phyloP scores from a whole-genome alignment of 2,329 filamentous ascomycete species.

The Paecilomyces fulvus region DNA sequence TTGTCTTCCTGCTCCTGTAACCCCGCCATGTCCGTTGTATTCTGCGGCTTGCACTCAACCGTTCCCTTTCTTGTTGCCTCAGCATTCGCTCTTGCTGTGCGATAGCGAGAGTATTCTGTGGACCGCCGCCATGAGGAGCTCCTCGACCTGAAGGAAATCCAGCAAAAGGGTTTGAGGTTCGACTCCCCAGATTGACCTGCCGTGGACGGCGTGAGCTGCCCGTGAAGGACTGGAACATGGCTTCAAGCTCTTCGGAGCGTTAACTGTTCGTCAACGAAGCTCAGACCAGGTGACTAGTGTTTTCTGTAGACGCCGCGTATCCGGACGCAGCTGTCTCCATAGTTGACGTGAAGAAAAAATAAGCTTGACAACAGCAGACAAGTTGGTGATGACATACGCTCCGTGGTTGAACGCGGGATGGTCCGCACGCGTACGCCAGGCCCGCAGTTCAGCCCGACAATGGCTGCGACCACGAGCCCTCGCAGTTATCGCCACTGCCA shows the following conservation, averaged over 20 bases:
- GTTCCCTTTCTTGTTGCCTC: conserved; percentile 72
- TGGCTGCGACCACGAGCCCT: background rate
- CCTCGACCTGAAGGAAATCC: conserved; percentile 50
- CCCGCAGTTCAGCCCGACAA: background rate
- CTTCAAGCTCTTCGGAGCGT: conserved; percentile 9
- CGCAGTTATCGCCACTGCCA: background rate
- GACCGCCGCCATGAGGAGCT: conserved; percentile 49
- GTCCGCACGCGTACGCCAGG: background rate
- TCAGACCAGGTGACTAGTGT: background rate
- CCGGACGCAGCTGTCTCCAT: background rate
- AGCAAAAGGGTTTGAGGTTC: conserved; percentile 70
- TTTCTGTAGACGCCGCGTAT: background rate
- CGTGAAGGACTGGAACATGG: conserved; percentile 88
- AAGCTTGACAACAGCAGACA: background rate
- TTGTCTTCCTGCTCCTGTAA: conserved; percentile 51
- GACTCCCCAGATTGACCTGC: conserved; percentile 89
- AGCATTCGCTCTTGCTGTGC: conserved; percentile 78
- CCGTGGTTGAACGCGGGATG: background rate
- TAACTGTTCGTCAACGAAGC: background rate
- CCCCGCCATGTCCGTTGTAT: conserved; percentile 82
- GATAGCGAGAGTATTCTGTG: conserved; percentile 70
- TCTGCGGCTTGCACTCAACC: conserved; percentile 60
- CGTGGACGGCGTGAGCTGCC: conserved; percentile 76
- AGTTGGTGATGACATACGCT: background rate
- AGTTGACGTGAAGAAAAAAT: background rate